Base-by-base conservation (phyloP, 108 stramenopile species). In the Cyclotella choctawhatcheeana region DNA sequence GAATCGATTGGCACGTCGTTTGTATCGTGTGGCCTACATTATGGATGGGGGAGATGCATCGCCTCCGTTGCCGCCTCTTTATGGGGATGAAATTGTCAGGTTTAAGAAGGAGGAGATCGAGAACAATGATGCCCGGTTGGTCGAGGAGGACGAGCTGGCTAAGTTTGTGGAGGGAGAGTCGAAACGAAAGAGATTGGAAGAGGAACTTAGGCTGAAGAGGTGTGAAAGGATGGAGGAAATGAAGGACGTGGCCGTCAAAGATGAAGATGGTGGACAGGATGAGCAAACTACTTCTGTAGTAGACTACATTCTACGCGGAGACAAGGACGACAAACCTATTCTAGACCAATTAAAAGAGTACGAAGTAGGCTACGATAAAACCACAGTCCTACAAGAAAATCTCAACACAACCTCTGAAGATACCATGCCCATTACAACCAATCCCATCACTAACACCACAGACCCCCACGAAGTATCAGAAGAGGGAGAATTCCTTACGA, bases 1-100 rank as follows among this genome's bases (percentile, higher is more conserved):
- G 58, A 91, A 88, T 53, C 93, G 93, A 0, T 64, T 93, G 52
- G 76, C 79, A 8, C 83, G 93, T 17, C 84, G 93, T 31, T 27
- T 93, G 0, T 78, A 81, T 60, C 89, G 93, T 10, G 72, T 91
- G 0, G 87, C 87, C 10, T 82, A 85, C 64, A 47, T 74, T 48
- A 85, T 93, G 87, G 93, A 93, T 59, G 40, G 40, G 21, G 80
- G 80, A 0, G 34, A 26, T 54, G 67, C 44, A 7, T 44, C 53
- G n/a, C 72, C 79, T 0, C 54, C 67, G 0, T 16, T 24, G 25
- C 79, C 79, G 3, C 79, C 79, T 7, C 35, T 45, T 17, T 74
- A 80, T 50, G 79, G 79, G 0, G 79, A 80, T 64, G 58, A 69
- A 14, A 43, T 78, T n/a, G 35, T 70, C 20, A 32, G 77, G 37